Evolutionary conservation across 2,329 filamentous ascomycete species (phyloP), one percentile per base, ranked within the genome.

Genomic region (Alternaria arbusti): DNA sequence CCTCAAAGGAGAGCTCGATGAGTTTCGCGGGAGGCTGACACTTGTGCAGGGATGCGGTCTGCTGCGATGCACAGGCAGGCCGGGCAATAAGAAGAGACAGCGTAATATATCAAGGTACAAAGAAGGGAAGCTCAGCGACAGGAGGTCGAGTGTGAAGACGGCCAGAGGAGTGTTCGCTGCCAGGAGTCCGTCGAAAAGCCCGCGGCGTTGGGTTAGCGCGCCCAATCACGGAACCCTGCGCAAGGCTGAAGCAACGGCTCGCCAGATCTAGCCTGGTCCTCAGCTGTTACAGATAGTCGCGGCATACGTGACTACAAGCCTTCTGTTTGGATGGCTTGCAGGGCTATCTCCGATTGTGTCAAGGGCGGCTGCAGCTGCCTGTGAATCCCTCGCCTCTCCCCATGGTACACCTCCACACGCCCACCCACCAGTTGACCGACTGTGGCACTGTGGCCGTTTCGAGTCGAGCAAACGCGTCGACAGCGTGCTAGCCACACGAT

Each of bases 1-100:
- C 72, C 72, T 74, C 72, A 74, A 74, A 74, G 72, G 72, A 74
- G 65, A 61, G 69, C 67, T 64, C 66, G 40, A 61, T 67, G 64
- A 36, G 65, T 26, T 40, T 56, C 49, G 57, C 51, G 59, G 59
- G 57, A 28, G 59, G 57, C 67, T 66, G 70, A 59, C 67, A 60
- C 51, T 36, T 36, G 45, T 51, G 68, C 67, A 69, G 66, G 60
- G 59, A 51, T 43, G 61, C 54, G 58, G 46, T 60, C 43, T 57
- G 63, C 59, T 63, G 47, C 25, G 54, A n/a, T 54, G 54, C 32
- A 63, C 59, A 63, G 44, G 57, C 65, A 64, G 61, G 64, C 65
- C 56, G 57, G 54, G 50, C 58, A 56, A 47, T 51, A 70, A 69
- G 67, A 71, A 72, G 69, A 69, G 66, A 70, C 57, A 44, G 30